Conservation (phyloP, 164 flowering plant genomes). For the Vitis rotundifolia region DNA sequence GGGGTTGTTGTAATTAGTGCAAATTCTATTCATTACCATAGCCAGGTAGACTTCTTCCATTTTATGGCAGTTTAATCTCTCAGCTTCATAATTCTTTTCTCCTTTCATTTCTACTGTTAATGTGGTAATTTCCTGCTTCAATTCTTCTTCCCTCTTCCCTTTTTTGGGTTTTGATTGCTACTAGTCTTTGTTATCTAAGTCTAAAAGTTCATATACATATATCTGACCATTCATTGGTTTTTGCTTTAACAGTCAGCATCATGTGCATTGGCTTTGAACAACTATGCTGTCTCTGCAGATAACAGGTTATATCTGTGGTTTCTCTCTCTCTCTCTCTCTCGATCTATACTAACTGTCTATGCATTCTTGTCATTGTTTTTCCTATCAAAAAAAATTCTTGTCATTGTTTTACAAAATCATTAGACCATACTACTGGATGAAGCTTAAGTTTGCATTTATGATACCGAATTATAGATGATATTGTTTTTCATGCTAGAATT, state of each 20-base stretch:
- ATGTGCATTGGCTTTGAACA: slow-evolving; percentile 80
- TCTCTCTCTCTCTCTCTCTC: slow-evolving; percentile 15
- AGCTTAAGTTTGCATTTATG: too few species aligned
- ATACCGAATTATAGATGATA: too few species aligned
- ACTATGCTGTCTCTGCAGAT: slow-evolving; percentile 63
- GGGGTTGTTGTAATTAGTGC: slow-evolving; percentile 90
- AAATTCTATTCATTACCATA: slow-evolving; percentile 87
- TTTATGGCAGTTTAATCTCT: background rate
- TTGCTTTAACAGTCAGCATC: slow-evolving; percentile 72
- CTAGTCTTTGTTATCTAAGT: background rate
- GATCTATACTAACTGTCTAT: background rate
- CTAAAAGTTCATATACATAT: background rate
- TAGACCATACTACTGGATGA: too few species aligned
- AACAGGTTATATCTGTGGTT: slow-evolving; percentile 50
- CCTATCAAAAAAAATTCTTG: too few species aligned
- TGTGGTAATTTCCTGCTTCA: background rate
- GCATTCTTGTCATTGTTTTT: too few species aligned
- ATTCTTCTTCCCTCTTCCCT: background rate
- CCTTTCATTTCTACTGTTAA: background rate
- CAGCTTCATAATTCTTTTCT: too few species aligned
- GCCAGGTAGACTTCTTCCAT: slow-evolving; percentile 60
- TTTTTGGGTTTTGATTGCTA: background rate
- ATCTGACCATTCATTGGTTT: background rate
- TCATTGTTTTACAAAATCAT: too few species aligned
- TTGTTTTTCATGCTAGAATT: too few species aligned